Evolutionary conservation across 805 yeast species (phyloP), one percentile per base, ranked within the genome.

Genomic region (Candida ovalis): DNA sequence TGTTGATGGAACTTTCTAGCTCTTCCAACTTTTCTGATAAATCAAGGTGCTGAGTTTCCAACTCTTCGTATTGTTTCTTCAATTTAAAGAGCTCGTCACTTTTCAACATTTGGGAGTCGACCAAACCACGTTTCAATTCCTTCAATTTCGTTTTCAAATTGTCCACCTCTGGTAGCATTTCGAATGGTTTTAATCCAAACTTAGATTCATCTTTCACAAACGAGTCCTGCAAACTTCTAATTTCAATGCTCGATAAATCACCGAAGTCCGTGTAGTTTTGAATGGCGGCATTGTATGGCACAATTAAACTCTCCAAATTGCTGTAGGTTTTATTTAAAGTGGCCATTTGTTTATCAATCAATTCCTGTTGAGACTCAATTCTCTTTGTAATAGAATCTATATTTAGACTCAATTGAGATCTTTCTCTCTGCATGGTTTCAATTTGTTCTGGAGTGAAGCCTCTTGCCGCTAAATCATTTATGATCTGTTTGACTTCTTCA

Each of bases 381-480:
- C 76, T 73, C 38, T 62, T 58, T 43, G 64, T 66, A 12, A 67
- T 55, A 3, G 59, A 39, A 47, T 84, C 88, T 43, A 86, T 72
- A 17, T 75, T 65, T 52, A 74, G 74, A 5, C 82, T 72, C 4
- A 85, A 62, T 41, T 74, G 74, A 43, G 83, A 88, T 47, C 88
- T 72, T 58, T 84, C 88, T 28, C 68, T 66, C 56, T 78, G 81
- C 67, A 85, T 73, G 45, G 73, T 67, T 55, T 88, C 89, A 45
- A 88, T 79, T 39, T 80, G 82, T 15, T 71, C 73, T 3, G 86
- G 74, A 3, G 86, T 77, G 44, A 83, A 70, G 1, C 89, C 88
- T 51, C 77, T 81, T 2, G 63, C 66, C 3, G 70, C 63, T 18
- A 89, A 72, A 41, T 74, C 69, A 9, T 57, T 53, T 35, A 78